Evolutionary conservation across 208 protist genomes (phyloP), one percentile per base, ranked within the genome.

Genomic region (Zelonia costaricensis): DNA sequence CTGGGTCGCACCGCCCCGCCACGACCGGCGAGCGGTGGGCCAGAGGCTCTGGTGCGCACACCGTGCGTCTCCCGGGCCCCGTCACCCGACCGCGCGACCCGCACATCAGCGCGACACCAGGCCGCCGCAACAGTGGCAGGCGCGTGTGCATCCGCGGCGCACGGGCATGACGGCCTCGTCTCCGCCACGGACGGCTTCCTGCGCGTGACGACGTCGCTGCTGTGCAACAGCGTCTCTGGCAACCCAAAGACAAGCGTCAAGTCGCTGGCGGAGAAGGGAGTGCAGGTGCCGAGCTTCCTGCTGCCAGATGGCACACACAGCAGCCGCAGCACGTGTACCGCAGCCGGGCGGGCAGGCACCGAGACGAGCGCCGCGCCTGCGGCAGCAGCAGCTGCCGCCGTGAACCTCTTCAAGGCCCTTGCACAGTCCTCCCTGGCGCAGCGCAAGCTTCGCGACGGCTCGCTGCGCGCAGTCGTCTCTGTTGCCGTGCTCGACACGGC

Each of bases 141-240:
- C n/a, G n/a, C 13, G 28, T 25, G 25, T 4, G 22, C 46, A 51
- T 16, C 25, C 6, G 7, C 15, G 46, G 4, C 15, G 25, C 25
- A 18, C 3, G 4, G 25, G 9, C 16, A 16, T 18, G 30, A 16
- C 30, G 6, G 8, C 22, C 48, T 18, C 9, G 27, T 36, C 48
- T 76, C 78, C 16, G 52, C 67, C 25, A 84, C 83, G 15, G 76
- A 84, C 15, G 79, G 83, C n/a, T 70, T 75, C 31, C 57, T 92
- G 31, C 63, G 55, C 25, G 62, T 92, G 13, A 78, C 66, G 1
- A 74, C 69, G 4, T 77, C 80, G 13, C 73, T 91, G 18, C 40
- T 69, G 18, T 80, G 78, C 70, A 91, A 88, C 58, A 78, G 80
- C 66, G 80, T 91, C 47, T 87, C 80, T 15, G 84, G 84, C 10